These are phyloP conservation scores for Aspergillus sp. DNA, from an alignment of 2,329 filamentous ascomycete genomes.

Conservation along the genomic window DNA sequence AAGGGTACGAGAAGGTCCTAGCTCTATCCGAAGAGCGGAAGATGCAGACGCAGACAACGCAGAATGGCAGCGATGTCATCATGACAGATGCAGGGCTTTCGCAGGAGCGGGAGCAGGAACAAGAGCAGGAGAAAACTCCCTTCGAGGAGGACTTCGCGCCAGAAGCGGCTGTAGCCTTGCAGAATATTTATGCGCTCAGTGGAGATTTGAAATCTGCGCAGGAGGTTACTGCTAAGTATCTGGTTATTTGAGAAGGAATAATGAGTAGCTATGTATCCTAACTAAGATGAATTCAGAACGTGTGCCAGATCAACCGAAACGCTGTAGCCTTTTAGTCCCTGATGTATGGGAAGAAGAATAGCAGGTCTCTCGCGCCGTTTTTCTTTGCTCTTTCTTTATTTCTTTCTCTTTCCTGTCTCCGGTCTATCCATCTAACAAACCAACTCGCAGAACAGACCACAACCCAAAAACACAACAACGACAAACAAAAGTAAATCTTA, in stretches of 20 bases:
- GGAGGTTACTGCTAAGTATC: slow-evolving; percentile 60
- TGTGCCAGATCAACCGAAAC: too few relatives aligned
- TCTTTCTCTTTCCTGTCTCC: neutral
- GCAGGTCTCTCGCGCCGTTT: too few relatives aligned
- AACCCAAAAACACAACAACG: neutral
- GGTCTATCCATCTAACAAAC: neutral
- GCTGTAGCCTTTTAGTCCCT: neutral
- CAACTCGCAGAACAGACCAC: neutral
- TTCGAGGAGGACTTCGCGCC: slow-evolving; percentile 59
- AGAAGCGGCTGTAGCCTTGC: slow-evolving; percentile 74
- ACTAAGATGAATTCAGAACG: too few relatives aligned
- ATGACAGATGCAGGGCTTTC: slow-evolving; percentile 16
- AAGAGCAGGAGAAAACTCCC: neutral
- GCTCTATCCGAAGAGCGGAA: slow-evolving; percentile 43
- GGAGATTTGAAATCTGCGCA: slow-evolving; percentile 64
- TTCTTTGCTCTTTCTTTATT: too few relatives aligned
- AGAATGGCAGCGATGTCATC: slow-evolving; percentile 34
- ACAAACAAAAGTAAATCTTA: neutral
- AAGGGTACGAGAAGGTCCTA: slow-evolving; percentile 66
- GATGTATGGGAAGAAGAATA: too few relatives aligned
- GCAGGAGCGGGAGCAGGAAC: slow-evolving; percentile 4
- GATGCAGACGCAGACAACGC: slow-evolving; percentile 39
- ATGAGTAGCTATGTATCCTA: neutral
- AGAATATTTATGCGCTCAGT: slow-evolving; percentile 63
- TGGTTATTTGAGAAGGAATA: slow-evolving; percentile 46